phyloP scores from a whole-genome alignment of 2,329 filamentous ascomycete genomes.

The Teratosphaeria epicoccoides region DNA sequence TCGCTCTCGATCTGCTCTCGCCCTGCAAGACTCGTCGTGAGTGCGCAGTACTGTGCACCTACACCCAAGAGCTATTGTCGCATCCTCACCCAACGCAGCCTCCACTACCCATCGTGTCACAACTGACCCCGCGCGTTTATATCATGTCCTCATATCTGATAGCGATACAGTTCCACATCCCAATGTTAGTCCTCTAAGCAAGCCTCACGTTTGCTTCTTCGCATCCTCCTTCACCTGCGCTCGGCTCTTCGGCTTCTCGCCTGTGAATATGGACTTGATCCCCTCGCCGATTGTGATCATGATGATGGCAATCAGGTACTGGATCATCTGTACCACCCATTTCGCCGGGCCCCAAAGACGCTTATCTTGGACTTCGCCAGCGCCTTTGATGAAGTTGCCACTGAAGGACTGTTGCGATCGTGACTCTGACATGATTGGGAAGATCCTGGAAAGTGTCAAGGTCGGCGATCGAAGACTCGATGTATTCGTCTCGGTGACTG shows the following conservation, averaged over 20 bases:
- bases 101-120: no score
- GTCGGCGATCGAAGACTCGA: background rate
- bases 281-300: slow-evolving; percentile 13
- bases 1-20: no score
- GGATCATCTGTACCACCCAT: slow-evolving; percentile 12
- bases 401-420: background rate
- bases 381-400: slow-evolving; percentile 9
- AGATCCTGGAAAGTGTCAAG: background rate
- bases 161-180: background rate
- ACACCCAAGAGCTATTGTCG: no score
- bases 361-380: slow-evolving; percentile 12
- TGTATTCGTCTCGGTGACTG: background rate
- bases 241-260: slow-evolving; percentile 4
- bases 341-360: slow-evolving; percentile 12
- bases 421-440: background rate
- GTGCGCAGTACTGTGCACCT: no score
- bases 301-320: slow-evolving; percentile 16
- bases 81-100: no score
- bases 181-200: no score
- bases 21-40: no score
- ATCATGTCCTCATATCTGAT: background rate
- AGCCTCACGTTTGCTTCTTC: background rate
- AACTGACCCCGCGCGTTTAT: no score
- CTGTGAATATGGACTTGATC: slow-evolving; percentile 10
- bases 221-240: background rate